Base-by-base conservation (phyloP, 371 early-diverging fungal species). In the Mortierella sp. region DNA sequence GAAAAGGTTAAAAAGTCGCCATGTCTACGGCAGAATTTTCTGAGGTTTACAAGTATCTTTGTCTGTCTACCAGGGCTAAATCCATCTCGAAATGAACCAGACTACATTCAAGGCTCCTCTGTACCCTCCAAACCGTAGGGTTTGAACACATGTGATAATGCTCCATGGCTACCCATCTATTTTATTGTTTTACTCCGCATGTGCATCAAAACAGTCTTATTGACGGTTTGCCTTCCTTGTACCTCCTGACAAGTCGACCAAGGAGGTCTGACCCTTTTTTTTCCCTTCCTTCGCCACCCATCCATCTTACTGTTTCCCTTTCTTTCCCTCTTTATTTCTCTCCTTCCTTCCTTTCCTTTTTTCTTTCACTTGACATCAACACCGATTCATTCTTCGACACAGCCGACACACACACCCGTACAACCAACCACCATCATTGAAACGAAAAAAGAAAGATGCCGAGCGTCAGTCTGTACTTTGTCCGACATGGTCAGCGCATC, bases 401-500 rank as follows among this genome's bases (percentile, higher is more conserved):
- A 16, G 11, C n/a, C 11, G 11, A n/a, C 39, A 64, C 29, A 31
- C 13, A 44, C 45, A 26, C 22, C 44, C n/a, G 37, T 7, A 4
- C 8, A 58, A 19, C 16, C 7, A 34, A 48, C n/a, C 2, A 58
- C 19, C 34, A 11, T 26, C 26, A 10, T 7, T 2, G 14, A 16
- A 31, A 14, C 9, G 16, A 55, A 4, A 39, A 26, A 31, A 39
- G 10, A 6, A 64, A 44, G 14, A 82, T 83, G 84, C 63, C 73
- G 48, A 73, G 48, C n/a, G 71, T 83, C 63, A 76, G 55, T 24
- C 77, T 86, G 45, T 89, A 87, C 31, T 86, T 90, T 61, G 87
- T 90, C n/a, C 82, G 91, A 10, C 91, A 91, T 66, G 91, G 91
- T 2, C 89, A 91, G 50, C 86, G 91, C 29, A 74, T 86, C 58